Evolutionary conservation across 352 stramenopile species (phyloP).

Genomic region (Bremia lactucae): DNA sequence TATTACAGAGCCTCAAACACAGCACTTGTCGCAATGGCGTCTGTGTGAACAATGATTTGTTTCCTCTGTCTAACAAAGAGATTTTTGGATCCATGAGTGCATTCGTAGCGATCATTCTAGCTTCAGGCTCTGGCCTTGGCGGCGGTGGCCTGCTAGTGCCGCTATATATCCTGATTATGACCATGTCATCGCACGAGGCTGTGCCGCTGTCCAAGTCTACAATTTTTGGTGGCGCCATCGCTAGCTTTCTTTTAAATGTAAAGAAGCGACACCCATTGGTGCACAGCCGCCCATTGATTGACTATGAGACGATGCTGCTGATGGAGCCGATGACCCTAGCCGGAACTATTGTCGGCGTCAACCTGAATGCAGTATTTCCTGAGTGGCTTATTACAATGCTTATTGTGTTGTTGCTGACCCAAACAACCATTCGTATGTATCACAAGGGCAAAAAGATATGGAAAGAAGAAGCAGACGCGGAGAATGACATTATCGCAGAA

Average conservation of each 20-base stretch:
- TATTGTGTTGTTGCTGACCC: constrained; percentile 67
- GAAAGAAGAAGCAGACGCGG: constrained; percentile 42
- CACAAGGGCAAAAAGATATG: constrained; percentile 59
- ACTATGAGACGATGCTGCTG: constrained; percentile 78
- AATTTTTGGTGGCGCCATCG: constrained; percentile 73
- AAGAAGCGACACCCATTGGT: constrained; percentile 54
- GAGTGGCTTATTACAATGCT: constrained; percentile 77
- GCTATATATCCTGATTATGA: constrained; percentile 69
- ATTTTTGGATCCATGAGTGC: constrained; percentile 52
- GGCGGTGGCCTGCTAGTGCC: constrained; percentile 70
- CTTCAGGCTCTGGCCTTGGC: constrained; percentile 53
- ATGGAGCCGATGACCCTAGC: constrained; percentile 83
- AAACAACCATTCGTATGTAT: constrained; percentile 55
- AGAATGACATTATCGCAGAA: constrained; percentile 32
- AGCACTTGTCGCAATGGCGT: constrained; percentile 36
- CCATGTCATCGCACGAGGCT: constrained; percentile 63
- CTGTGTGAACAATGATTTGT: constrained; percentile 45
- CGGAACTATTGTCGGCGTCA: constrained; percentile 78
- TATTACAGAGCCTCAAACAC: constrained; percentile 24
- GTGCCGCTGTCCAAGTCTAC: constrained; percentile 77
- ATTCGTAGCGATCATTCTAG: constrained; percentile 53
- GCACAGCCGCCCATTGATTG: constrained; percentile 52
- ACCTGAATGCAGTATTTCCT: constrained; percentile 75
- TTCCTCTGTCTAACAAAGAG: constrained; percentile 43
- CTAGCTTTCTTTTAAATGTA: constrained; percentile 63